These are phyloP conservation scores for Chalciporus sp. DNA, from an alignment of 1,284 basidiomycete species.

Conservation along the genomic window DNA sequence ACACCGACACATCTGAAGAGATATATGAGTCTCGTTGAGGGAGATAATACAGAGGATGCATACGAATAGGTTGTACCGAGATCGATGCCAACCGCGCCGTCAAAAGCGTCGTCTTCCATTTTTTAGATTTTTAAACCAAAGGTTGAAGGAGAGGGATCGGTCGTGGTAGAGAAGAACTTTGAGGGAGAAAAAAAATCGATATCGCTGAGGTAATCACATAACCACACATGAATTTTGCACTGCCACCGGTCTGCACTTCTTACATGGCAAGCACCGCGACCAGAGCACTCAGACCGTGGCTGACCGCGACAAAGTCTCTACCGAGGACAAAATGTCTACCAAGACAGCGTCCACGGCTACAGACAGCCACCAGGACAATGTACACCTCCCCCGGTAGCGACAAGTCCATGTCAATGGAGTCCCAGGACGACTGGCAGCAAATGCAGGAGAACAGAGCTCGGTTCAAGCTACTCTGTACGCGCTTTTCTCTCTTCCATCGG, in stretches of 20 bases:
- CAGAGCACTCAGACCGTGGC: slow-evolving; percentile 45
- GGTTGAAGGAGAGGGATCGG: slow-evolving; percentile 31
- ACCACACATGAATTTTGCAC: slow-evolving; percentile 41
- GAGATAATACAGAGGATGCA: slow-evolving; percentile 33
- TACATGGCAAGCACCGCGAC: slow-evolving; percentile 32
- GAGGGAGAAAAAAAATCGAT: slow-evolving; percentile 44
- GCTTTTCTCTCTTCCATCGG: slow-evolving; percentile 10
- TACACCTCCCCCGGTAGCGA: slow-evolving; percentile 35
- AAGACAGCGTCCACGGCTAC: slow-evolving; percentile 10
- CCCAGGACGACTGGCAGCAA: slow-evolving; percentile 62
- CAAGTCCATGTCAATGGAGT: slow-evolving; percentile 42
- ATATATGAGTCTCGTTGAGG: slow-evolving; percentile 20
- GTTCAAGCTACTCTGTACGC: slow-evolving; percentile 51
- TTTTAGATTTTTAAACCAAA: slow-evolving; percentile 53
- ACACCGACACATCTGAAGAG: slow-evolving; percentile 85
- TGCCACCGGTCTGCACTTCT: slow-evolving; percentile 46
- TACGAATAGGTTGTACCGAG: slow-evolving; percentile 91
- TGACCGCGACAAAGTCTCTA: slow-evolving; percentile 37
- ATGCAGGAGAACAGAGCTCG: slow-evolving; percentile 62
- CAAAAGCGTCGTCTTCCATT: slow-evolving; percentile 89
- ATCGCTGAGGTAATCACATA: slow-evolving; percentile 38
- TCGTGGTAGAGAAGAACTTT: slow-evolving; percentile 29
- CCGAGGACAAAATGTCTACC: slow-evolving; percentile 29
- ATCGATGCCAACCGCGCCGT: slow-evolving; percentile 96
- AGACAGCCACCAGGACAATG: slow-evolving; percentile 29